Base-by-base conservation (phyloP, 345 rosid species). In the Gossypium ekmanianum region DNA sequence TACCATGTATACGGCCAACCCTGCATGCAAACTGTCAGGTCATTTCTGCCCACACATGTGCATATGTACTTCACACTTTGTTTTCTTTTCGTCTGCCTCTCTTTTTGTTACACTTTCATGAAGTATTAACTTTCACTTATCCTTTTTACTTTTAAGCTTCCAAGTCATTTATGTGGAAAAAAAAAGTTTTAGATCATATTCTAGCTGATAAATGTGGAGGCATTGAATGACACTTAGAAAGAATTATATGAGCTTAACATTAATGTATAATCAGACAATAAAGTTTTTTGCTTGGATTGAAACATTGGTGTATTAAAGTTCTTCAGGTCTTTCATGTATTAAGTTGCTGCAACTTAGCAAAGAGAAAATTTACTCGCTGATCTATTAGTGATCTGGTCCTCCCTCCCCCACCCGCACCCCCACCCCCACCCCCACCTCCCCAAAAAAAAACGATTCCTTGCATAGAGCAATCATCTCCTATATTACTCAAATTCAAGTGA, bases 31-130 rank as follows among this genome's bases (percentile, higher is more conserved):
- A 61, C 18, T 2, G 44, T 41, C 34, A 0, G 9, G 22, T 62
- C 45, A 62, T 29, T 43, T 62, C 67, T 62, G 45, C 67, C 67
- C 5, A 29, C 22, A 62, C 11, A 62, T 62, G 67, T 14, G 67
- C 67, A 29, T 3, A 16, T 62, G 45, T 16, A 29, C 5, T 34
- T 62, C 67, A 14, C 45, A 29, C 2, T 62, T 62, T 34, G 4
- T 16, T 0, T 34, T 34, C 20, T 61, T 11, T 4, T 59, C 17
- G 26, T 59, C 17, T 59, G 7, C 9, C 17, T 12, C 26, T 11
- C 20, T 61, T 61, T 61, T 45, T 45, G 10, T 10, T 45, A 9
- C 9, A 11, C 70, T 16, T 64, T 41, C 24, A 41, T 64, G 52
- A 45, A 65, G 44, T 16, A 20, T 45, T 20, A 45, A 43, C n/a